Evolutionary conservation across 306 rosid genomes (phyloP).

Genomic region (Dryas alaskensis): DNA sequence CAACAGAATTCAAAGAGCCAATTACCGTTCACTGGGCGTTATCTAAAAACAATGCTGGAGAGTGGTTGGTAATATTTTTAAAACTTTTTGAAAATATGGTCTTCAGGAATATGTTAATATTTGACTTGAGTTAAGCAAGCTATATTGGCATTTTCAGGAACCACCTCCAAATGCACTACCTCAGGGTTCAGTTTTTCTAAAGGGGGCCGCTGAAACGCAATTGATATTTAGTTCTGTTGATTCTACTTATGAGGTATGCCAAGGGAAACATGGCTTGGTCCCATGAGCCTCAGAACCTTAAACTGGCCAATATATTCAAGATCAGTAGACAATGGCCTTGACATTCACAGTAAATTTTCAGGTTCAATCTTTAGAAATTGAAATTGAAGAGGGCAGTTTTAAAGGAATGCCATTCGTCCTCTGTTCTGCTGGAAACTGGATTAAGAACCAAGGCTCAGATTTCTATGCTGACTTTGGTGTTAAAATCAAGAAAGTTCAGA

Average conservation of each 20-base stretch:
- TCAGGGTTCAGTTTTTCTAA: slow-evolving; percentile 60
- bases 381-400: slow-evolving; percentile 59
- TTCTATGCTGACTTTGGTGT: slow-evolving; percentile 63
- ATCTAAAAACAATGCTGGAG: slow-evolving; percentile 64
- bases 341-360: slow-evolving; percentile 36
- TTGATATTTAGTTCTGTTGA: slow-evolving; percentile 42
- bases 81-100: slow-evolving; percentile 25
- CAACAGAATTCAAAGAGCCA: slow-evolving; percentile 68
- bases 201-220: slow-evolving; percentile 62
- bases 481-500: slow-evolving; percentile 45
- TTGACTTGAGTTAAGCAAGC: slow-evolving; percentile 15
- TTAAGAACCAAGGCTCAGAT: slow-evolving; percentile 83
- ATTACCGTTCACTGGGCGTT: slow-evolving; percentile 87
- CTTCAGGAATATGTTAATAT: slow-evolving; percentile 19
- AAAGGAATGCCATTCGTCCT: slow-evolving; percentile 84
- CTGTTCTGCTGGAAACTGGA: slow-evolving; percentile 64
- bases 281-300: slow-evolving; percentile 22
- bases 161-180: slow-evolving; percentile 75
- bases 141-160: slow-evolving; percentile 52
- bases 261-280: slow-evolving; percentile 24
- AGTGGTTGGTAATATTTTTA: slow-evolving; percentile 80
- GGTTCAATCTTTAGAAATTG: slow-evolving; percentile 75
- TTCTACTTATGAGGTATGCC: slow-evolving; percentile 54
- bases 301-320: slow-evolving; percentile 22
- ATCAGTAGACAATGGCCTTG: slow-evolving; percentile 26